A percentile compares a stretch with the other conserved stretches of the same genome.
These are phyloP conservation scores for Vaucheria bursata DNA, from an alignment of 352 stramenopile species.

Conservation along the genomic window DNA sequence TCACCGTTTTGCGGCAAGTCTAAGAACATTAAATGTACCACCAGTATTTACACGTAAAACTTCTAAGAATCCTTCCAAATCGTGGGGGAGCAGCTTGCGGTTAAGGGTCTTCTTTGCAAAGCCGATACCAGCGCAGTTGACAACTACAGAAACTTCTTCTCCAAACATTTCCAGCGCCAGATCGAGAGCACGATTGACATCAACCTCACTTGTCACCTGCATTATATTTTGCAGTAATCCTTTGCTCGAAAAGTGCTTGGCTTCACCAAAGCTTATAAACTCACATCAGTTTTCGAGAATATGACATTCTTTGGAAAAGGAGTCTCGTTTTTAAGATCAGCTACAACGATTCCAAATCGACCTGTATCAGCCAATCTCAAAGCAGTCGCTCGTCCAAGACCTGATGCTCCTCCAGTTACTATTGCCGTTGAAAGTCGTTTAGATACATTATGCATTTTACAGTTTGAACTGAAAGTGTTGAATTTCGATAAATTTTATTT, in stretches of 20 bases:
- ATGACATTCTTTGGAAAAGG: conserved; percentile 30
- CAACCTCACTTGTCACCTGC: conserved; percentile 29
- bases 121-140: conserved; percentile 40
- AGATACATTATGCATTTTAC: not conserved
- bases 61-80: conserved; percentile 27
- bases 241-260: not conserved
- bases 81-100: conserved; percentile 17
- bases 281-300: conserved; percentile 35
- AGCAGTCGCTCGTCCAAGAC: conserved; percentile 36
- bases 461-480: conserved; percentile 5
- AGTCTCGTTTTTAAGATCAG: conserved; percentile 16
- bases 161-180: conserved; percentile 31
- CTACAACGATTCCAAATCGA: conserved; percentile 31
- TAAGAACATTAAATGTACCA: conserved; percentile 93
- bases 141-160: conserved; percentile 14
- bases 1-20: conserved; percentile 81
- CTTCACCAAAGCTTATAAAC: conserved; percentile 7
- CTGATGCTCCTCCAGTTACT: conserved; percentile 35
- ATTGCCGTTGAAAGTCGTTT: conserved; percentile 11
- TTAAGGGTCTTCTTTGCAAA: conserved; percentile 33
- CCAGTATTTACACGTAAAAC: conserved; percentile 91
- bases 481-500: not conserved
- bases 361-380: conserved; percentile 16
- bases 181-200: conserved; percentile 33
- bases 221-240: too few species aligned